A percentile compares a stretch with the other conserved stretches of the same genome.
These are phyloP conservation scores for Eutrema salsugineum DNA, from an alignment of 441 rosid species.

Conservation along the genomic window DNA sequence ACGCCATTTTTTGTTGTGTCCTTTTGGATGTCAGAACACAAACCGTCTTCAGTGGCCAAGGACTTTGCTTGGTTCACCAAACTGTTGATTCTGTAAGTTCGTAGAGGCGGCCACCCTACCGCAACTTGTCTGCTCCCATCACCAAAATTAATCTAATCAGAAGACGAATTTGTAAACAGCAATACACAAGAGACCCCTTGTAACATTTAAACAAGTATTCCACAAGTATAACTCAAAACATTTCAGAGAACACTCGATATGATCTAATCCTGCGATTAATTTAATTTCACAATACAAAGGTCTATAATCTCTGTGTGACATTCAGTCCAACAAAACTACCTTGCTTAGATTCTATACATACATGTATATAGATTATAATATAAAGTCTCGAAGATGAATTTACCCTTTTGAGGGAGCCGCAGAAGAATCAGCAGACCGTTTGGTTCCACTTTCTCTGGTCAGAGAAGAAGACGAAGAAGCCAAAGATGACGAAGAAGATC, in stretches of 20 bases:
- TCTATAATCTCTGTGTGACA: neutral
- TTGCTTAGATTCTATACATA: neutral
- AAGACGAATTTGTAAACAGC: neutral
- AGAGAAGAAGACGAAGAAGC: slow-evolving; percentile 54
- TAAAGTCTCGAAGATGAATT: neutral
- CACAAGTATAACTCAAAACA: neutral
- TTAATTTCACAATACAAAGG: neutral
- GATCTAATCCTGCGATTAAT: neutral
- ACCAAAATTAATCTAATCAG: neutral
- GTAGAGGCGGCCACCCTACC: slow-evolving; percentile 95
- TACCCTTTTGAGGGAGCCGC: slow-evolving; percentile 46
- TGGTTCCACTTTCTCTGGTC: slow-evolving; percentile 55
- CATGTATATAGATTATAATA: neutral
- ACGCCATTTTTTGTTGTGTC: slow-evolving; percentile 15
- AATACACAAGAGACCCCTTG: neutral
- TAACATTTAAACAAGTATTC: neutral
- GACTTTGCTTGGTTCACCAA: slow-evolving; percentile 68
- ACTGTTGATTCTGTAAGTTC: slow-evolving; percentile 78
- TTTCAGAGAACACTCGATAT: neutral
- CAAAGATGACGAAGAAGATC: slow-evolving; percentile 23
- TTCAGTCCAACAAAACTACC: neutral
- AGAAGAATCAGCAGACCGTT: slow-evolving; percentile 65
- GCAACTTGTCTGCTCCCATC: slow-evolving; percentile 53
- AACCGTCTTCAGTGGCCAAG: slow-evolving; percentile 39
- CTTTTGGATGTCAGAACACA: slow-evolving; percentile 37